phyloP scores from a whole-genome alignment of 2,329 filamentous ascomycete genomes.

The Sporothrix curviconia region DNA sequence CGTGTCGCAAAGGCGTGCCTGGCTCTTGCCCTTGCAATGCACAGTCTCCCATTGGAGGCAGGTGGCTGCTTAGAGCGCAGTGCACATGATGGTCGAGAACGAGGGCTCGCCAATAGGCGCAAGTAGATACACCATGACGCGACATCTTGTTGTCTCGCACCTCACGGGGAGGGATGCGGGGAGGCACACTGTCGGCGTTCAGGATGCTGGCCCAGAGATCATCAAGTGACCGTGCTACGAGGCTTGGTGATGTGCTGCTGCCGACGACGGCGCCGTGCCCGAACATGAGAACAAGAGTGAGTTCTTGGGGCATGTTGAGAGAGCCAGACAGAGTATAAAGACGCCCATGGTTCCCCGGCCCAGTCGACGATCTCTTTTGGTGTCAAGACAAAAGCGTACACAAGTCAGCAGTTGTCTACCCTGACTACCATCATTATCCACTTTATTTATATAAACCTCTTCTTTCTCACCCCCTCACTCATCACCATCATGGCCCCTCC shows the following conservation, averaged over 20 bases:
- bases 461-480: not conserved
- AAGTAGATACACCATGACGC: not conserved
- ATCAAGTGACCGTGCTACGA: slow-evolving; percentile 1
- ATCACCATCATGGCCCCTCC: slow-evolving; percentile 23
- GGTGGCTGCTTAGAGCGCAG: too few species aligned
- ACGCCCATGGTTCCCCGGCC: not conserved
- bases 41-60: not conserved
- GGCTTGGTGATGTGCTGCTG: slow-evolving; percentile 6
- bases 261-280: slow-evolving; percentile 8
- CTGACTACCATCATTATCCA: not conserved
- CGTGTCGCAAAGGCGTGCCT: not conserved
- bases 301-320: not conserved
- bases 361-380: too few species aligned
- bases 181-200: not conserved
- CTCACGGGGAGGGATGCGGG: slow-evolving; percentile 5
- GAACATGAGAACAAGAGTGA: not conserved
- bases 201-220: not conserved
- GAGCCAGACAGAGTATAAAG: not conserved
- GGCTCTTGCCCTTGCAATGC: not conserved
- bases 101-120: not conserved
- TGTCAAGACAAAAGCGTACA: too few species aligned
- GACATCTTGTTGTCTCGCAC: slow-evolving; percentile 4
- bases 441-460: not conserved
- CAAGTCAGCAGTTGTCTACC: too few species aligned
- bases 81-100: not conserved